A percentile compares a stretch with the other conserved stretches of the same genome.
Evolutionary conservation across 139 green algal species (phyloP).

Genomic region (Tetraselmis striata): DNA sequence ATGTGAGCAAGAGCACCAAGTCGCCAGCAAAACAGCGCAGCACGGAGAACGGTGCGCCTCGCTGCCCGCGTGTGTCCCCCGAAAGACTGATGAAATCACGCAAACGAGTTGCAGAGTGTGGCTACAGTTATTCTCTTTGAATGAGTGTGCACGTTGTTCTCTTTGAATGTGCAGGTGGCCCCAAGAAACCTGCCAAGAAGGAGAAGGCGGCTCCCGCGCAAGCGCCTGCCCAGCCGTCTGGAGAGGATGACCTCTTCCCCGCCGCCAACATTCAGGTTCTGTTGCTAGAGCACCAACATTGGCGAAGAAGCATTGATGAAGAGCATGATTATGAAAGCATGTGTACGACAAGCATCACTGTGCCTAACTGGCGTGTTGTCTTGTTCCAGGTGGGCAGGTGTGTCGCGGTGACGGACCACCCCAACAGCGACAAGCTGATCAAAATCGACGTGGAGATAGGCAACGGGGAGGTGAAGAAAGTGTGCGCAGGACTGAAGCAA

Average conservation of each 20-base stretch:
- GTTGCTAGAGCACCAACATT: background rate
- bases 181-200: conserved; percentile 1
- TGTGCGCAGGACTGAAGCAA: conserved; percentile 41
- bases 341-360: too few relatives aligned
- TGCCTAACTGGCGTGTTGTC: background rate
- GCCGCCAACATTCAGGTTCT: background rate
- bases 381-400: conserved; percentile 20
- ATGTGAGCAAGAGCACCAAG: background rate
- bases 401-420: conserved; percentile 13
- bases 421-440: conserved; percentile 38
- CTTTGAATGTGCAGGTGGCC: background rate
- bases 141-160: background rate
- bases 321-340: too few relatives aligned
- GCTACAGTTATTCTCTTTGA: background rate
- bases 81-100: too few relatives aligned
- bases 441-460: conserved; percentile 32
- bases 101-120: too few relatives aligned
- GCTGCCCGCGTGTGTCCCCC: background rate
- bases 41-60: background rate
- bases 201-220: background rate
- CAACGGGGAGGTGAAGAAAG: conserved; percentile 16
- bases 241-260: conserved; percentile 9
- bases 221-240: conserved; percentile 6
- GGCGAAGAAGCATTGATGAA: background rate
- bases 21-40: background rate